Conservation (phyloP, 768 basidiomycete genomes). For the Amanita muscaria region DNA sequence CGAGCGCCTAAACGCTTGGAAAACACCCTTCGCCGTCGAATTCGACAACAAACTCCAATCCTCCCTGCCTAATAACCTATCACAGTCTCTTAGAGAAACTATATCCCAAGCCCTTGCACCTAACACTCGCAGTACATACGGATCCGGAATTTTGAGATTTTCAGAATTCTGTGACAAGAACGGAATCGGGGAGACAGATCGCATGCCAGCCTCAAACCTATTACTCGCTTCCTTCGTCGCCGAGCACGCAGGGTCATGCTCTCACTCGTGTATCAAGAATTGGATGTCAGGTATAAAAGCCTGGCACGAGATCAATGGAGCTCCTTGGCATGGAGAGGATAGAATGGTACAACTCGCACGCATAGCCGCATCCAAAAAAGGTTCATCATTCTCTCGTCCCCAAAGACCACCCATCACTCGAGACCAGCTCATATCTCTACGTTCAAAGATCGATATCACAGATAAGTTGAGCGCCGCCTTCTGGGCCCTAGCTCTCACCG, state of each 20-base stretch:
- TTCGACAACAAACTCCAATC: neutral
- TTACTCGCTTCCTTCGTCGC: constrained; percentile 24
- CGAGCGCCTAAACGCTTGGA: constrained; percentile 16
- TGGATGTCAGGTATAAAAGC: constrained; percentile 28
- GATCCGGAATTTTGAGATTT: constrained; percentile 25
- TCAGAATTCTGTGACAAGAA: constrained; percentile 28
- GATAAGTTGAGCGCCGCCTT: constrained; percentile 24
- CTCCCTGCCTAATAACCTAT: constrained; percentile 8
- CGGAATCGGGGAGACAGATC: constrained; percentile 17
- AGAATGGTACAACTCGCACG: constrained; percentile 15
- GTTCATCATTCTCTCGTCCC: constrained; percentile 12
- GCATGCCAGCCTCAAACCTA: constrained; percentile 25
- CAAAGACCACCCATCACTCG: constrained; percentile 26
- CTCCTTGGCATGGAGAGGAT: constrained; percentile 27
- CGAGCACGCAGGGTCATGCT: constrained; percentile 5
- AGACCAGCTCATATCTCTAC: constrained; percentile 22
- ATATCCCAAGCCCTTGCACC: constrained; percentile 14
- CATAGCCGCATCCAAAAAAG: constrained; percentile 14
- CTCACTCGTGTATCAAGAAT: constrained; percentile 18
- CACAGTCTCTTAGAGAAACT: constrained; percentile 1
- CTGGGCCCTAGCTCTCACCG: constrained; percentile 23
- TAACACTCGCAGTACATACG: constrained; percentile 21
- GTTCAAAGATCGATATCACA: constrained; percentile 14
- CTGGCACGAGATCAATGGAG: constrained; percentile 29
- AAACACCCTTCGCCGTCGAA: constrained; percentile 11